Conservation (phyloP, 768 basidiomycete species). For the Clitopilus hobsonii region DNA sequence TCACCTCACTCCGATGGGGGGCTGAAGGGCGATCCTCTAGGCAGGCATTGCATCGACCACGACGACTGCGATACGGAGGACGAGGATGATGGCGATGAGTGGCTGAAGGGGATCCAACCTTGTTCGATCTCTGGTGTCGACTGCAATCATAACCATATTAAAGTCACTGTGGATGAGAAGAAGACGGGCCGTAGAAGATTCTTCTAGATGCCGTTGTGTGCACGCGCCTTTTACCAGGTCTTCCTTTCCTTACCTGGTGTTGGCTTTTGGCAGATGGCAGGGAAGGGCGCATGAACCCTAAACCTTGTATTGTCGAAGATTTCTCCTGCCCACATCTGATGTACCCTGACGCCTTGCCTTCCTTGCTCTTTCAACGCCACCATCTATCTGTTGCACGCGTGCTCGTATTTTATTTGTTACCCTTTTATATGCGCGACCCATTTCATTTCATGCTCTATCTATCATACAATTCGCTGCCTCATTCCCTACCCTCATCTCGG, state of each 20-base stretch:
- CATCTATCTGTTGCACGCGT: not conserved
- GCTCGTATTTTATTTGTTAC: constrained; percentile 1
- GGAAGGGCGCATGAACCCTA: not conserved
- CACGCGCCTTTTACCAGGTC: constrained; percentile 1
- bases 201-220: constrained; percentile 38
- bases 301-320: constrained; percentile 1
- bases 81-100: constrained; percentile 82
- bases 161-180: constrained; percentile 74
- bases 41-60: constrained; percentile 57
- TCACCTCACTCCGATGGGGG: constrained; percentile 19
- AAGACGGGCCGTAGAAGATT: constrained; percentile 66
- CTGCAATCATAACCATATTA: constrained; percentile 66
- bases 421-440: constrained; percentile 1
- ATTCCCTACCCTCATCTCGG: constrained; percentile 6
- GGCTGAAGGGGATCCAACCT: constrained; percentile 71
- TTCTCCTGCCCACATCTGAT: constrained; percentile 1
- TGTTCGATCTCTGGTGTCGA: constrained; percentile 50
- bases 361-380: constrained; percentile 2
- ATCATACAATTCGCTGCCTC: constrained; percentile 2
- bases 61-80: constrained; percentile 60
- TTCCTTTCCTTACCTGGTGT: not conserved
- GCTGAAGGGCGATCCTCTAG: constrained; percentile 23
- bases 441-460: constrained; percentile 6
- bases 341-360: not conserved
- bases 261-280: not conserved